These are phyloP conservation scores for Linanthus parryae DNA, from an alignment of 148 eudicot species.

Conservation along the genomic window DNA sequence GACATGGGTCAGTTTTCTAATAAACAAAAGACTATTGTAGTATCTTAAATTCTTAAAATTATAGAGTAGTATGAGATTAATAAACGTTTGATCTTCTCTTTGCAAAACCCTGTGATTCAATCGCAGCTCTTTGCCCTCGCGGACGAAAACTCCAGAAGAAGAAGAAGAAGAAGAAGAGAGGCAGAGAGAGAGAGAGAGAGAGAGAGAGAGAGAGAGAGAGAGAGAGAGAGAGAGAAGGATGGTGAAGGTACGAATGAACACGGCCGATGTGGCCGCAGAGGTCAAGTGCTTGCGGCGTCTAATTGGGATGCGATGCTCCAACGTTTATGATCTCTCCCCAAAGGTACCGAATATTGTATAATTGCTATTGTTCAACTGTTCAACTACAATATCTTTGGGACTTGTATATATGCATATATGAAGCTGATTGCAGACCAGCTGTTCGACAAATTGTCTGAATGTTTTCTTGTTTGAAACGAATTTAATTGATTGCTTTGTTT, in stretches of 20 bases:
- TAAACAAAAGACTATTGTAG: too few relatives aligned
- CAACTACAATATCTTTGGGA: too few relatives aligned
- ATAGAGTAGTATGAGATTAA: too few relatives aligned
- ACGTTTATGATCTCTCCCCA: constrained; percentile 88
- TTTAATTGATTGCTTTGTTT: constrained; percentile 4
- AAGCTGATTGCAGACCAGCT: background rate
- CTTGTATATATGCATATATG: background rate
- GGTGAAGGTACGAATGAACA: constrained; percentile 99
- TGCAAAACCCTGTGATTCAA: too few relatives aligned
- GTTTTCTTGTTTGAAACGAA: constrained; percentile 3
- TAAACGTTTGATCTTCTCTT: too few relatives aligned
- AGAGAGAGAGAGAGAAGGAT: constrained; percentile 21
- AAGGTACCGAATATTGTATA: constrained; percentile 37
- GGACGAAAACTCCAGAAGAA: too few relatives aligned
- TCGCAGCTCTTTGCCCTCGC: too few relatives aligned
- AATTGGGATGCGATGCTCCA: constrained; percentile 96
- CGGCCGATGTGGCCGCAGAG: constrained; percentile 99
- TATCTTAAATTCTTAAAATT: too few relatives aligned
- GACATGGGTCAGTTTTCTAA: too few relatives aligned
- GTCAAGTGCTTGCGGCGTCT: constrained; percentile 80
- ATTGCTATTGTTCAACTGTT: background rate
- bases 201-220: too few relatives aligned
- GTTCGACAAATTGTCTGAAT: background rate
- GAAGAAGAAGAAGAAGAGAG: too few relatives aligned
- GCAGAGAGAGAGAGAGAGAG: too few relatives aligned